Base-by-base conservation (phyloP, 805 yeast genomes). In the Grigorovia yakushimaensis region DNA sequence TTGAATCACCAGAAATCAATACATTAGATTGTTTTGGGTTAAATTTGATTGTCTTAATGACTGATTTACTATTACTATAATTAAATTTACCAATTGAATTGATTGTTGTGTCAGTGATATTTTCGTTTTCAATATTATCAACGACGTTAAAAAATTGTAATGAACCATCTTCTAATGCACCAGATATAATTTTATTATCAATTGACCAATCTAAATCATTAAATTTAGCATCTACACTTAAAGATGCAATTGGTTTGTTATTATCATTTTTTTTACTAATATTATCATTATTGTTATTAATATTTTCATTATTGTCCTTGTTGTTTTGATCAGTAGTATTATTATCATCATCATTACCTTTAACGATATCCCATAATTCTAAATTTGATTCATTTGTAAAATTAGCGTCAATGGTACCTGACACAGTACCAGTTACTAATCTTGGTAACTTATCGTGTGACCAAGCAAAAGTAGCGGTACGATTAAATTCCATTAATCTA, bases 401-500 rank as follows among this genome's bases (percentile, higher is more conserved):
- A 61, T 83, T 81, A 40, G 84, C 85, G 62, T 88, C 96, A 57
- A 93, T 84, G 13, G 96, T 94, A 7, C 98, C 98, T 0, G 98
- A 89, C n/a, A 87, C 84, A 0, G 96, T 84, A 20, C 96, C 98
- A 1, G 96, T 79, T 20, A 88, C 97, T 54, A 93, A 63, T 46
- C 78, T 67, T 17, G 97, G 97, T 51, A 80, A 68, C 46, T 65
- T 64, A 55, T 79, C 85, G 54, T 81, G 78, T 42, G 96, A 86
- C 97, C 98, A 91, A 41, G 98, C 95, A 69, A 93, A 88, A n/a
- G 95, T 82, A 45, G 96, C 89, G 13, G 96, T 86, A 56, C 88
- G 76, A 52, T 78, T 73, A 60, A 87, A 79, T 67, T 89, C 96
- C 65, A 80, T 78, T 55, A 93, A 74, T 68, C 87, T 88, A 57